Evolutionary conservation across 352 stramenopile species (phyloP).

Genomic region (Pythium brachiatum): DNA sequence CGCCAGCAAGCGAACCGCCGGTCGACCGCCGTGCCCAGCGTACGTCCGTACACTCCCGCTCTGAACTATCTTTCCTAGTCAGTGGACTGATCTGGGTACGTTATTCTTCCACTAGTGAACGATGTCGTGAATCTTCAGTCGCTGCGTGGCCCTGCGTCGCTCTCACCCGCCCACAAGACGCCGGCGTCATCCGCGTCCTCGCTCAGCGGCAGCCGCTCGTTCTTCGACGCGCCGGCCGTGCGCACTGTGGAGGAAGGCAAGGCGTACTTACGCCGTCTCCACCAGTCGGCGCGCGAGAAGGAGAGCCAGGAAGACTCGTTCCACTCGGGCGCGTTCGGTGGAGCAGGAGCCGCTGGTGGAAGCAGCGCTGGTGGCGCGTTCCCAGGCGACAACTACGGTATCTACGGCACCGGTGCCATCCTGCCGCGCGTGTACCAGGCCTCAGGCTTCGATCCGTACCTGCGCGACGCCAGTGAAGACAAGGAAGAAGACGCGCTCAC

Average conservation of each 20-base stretch:
- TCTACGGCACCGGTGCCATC: slow-evolving; percentile 68
- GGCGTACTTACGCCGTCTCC: slow-evolving; percentile 63
- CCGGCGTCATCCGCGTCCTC: slow-evolving; percentile 8
- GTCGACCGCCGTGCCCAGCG: slow-evolving; percentile 11
- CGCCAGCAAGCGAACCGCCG: slow-evolving; percentile 1
- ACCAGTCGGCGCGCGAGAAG: slow-evolving; percentile 41
- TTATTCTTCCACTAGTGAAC: slow-evolving; percentile 38
- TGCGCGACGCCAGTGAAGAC: slow-evolving; percentile 54
- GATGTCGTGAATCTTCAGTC: slow-evolving; percentile 61
- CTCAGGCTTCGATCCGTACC: slow-evolving; percentile 72
- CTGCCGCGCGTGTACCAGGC: slow-evolving; percentile 80
- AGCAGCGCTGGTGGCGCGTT: slow-evolving; percentile 22
- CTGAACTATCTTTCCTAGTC: neutral
- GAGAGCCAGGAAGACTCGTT: slow-evolving; percentile 58
- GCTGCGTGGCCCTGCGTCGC: slow-evolving; percentile 29
- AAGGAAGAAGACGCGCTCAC: slow-evolving; percentile 74
- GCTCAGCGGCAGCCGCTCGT: slow-evolving; percentile 39
- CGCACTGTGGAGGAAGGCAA: slow-evolving; percentile 74
- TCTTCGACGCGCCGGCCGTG: slow-evolving; percentile 65
- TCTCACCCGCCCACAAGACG: slow-evolving; percentile 47
- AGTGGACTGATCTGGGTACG: neutral
- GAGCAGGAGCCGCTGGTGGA: slow-evolving; percentile 35
- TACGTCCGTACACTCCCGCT: slow-evolving; percentile 2
- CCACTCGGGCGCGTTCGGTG: slow-evolving; percentile 28
- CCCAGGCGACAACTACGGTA: slow-evolving; percentile 58